phyloP scores from a whole-genome alignment of 2,329 filamentous ascomycete genomes.

The Alternaria atra region DNA sequence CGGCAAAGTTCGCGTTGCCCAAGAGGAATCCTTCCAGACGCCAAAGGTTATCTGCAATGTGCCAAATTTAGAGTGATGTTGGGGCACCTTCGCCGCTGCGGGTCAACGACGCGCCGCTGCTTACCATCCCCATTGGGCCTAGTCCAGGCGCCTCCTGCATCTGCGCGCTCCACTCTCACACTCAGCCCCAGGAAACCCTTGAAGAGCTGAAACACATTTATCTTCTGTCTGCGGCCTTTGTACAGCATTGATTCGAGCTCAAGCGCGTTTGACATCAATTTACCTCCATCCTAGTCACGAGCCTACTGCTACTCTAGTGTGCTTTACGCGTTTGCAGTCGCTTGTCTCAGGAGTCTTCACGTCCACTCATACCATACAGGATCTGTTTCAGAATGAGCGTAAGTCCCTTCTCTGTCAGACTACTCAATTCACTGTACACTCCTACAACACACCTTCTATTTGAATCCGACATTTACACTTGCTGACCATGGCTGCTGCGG shows the following conservation, averaged over 20 bases:
- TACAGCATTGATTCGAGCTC: conserved; percentile 17
- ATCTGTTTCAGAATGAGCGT: conserved; percentile 53
- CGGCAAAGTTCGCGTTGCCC: neutral
- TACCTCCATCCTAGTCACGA: neutral
- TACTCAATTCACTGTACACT: conserved; percentile 15
- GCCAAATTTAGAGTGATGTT: conserved; percentile 30
- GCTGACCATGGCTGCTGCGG: conserved; percentile 32
- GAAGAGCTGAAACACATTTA: conserved; percentile 23
- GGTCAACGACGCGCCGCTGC: conserved; percentile 16
- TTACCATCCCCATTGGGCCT: conserved; percentile 15
- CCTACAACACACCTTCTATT: conserved; percentile 15
- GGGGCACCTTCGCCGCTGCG: conserved; percentile 17
- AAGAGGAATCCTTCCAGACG: neutral
- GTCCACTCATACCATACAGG: conserved; percentile 43
- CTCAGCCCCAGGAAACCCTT: conserved; percentile 28
- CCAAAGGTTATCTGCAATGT: conserved; percentile 15
- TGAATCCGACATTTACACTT: conserved; percentile 5
- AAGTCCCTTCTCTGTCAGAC: conserved; percentile 33
- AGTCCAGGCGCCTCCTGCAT: conserved; percentile 20
- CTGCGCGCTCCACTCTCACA: conserved; percentile 11
- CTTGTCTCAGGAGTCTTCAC: conserved; percentile 49
- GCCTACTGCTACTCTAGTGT: conserved; percentile 14
- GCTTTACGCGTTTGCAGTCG: conserved; percentile 25
- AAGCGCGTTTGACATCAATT: conserved; percentile 14
- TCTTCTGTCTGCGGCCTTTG: conserved; percentile 20